Percentiles rank a stretch among this genome's conserved stretches.
Conservation (phyloP, 495 filamentous ascomycete genomes). For the Penicillium cataractarum region DNA sequence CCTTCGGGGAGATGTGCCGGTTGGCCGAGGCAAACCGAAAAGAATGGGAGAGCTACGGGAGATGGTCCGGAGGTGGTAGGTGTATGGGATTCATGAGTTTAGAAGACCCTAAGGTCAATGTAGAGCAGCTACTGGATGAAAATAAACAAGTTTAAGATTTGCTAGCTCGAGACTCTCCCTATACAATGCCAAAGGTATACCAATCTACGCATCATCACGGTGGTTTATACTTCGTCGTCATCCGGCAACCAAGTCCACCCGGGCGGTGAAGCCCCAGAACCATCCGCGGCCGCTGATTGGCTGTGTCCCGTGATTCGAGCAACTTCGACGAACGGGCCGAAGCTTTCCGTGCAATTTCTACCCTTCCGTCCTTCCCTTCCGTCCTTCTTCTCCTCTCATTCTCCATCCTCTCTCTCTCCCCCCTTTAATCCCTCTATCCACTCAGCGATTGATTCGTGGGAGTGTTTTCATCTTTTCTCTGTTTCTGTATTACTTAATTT, state of each 20-base stretch:
- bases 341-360: conserved; percentile 56
- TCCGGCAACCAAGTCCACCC: not conserved
- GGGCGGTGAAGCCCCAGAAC: conserved; percentile 21
- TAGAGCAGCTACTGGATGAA: not conserved
- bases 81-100: not conserved
- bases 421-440: conserved; percentile 32
- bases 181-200: not conserved
- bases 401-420: conserved; percentile 33
- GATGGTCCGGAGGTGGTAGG: not conserved
- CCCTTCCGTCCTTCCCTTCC: conserved; percentile 46
- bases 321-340: conserved; percentile 50
- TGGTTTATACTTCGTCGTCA: conserved; percentile 1
- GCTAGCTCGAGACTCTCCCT: not conserved
- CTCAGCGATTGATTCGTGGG: conserved; percentile 49
- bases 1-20: conserved; percentile 18
- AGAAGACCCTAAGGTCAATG: not conserved
- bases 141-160: not conserved
- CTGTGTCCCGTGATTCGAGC: conserved; percentile 40
- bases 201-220: not conserved
- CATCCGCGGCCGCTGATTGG: conserved; percentile 16
- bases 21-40: conserved; percentile 1
- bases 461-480: conserved; percentile 34
- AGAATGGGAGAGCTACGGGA: not conserved
- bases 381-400: conserved; percentile 27
- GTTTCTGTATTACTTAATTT: conserved; percentile 45